These are phyloP conservation scores for Epichloe aotearoae DNA, from an alignment of 2,329 filamentous ascomycete species.

Conservation along the genomic window DNA sequence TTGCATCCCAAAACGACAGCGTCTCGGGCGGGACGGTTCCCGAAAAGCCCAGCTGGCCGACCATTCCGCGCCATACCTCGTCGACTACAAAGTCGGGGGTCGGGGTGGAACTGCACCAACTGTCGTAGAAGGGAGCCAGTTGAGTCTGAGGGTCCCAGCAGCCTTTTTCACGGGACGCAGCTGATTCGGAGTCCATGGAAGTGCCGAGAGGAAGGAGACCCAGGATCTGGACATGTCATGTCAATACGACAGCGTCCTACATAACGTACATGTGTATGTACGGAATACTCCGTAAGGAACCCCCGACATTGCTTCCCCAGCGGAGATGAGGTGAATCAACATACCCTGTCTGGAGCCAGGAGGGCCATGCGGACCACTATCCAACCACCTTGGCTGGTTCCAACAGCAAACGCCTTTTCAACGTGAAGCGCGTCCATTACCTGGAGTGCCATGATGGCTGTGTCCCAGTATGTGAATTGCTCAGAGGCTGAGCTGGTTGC, in stretches of 20 bases:
- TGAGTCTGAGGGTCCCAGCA: slow-evolving; percentile 35
- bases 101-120: slow-evolving; percentile 24
- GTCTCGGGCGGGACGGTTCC: slow-evolving; percentile 22
- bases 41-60: slow-evolving; percentile 32
- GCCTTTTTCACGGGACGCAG: slow-evolving; percentile 29
- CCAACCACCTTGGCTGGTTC: slow-evolving; percentile 41
- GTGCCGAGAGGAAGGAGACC: slow-evolving; percentile 36
- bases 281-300: background rate
- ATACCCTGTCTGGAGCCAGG: slow-evolving; percentile 32
- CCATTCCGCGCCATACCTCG: slow-evolving; percentile 31
- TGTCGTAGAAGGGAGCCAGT: slow-evolving; percentile 28
- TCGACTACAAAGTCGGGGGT: slow-evolving; percentile 35
- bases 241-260: background rate
- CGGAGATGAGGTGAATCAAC: slow-evolving; percentile 3
- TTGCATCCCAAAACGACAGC: slow-evolving; percentile 31
- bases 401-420: slow-evolving; percentile 33
- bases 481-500: slow-evolving; percentile 27
- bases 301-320: background rate
- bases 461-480: slow-evolving; percentile 43
- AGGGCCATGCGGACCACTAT: slow-evolving; percentile 37
- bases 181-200: slow-evolving; percentile 40
- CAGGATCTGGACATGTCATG: slow-evolving; percentile 22
- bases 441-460: slow-evolving; percentile 40
- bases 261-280: background rate
- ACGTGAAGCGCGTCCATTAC: slow-evolving; percentile 38